Base-by-base conservation (phyloP, 2,329 filamentous ascomycete genomes). In the Sclerotinia glacialis region DNA sequence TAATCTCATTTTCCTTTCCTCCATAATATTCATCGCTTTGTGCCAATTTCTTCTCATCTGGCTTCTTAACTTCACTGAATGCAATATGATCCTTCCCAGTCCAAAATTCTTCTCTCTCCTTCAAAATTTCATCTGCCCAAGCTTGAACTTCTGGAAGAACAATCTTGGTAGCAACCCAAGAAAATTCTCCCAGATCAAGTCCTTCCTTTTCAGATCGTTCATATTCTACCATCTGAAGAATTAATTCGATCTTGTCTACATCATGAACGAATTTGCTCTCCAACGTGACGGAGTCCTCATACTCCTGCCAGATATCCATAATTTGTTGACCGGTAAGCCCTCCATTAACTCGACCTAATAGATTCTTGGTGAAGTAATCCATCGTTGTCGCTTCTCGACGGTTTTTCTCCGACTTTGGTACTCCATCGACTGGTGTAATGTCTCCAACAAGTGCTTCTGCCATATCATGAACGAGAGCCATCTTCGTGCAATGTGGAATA, bases 381-480 rank as follows among this genome's bases (percentile, higher is more conserved):
- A 99, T 98, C 0, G 93, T 96, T 56, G 88, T 86, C 0, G 89
- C 85, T 78, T 99, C 95, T 69, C 95, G 89, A 21, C 93, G 85
- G 77, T 83, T 90, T 84, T 99, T 99, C 80, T 99, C 95, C 3
- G 83, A 78, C 79, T 98, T 99, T 65, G 87, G 77, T 0, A 99
- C 87, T 23, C 88, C 86, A 76, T 99, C 95, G 5, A 95, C 89
- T 0, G 95, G 95, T 0, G 95, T 99, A 76, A 99, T 97, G 80
- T 99, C 95, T 67, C 95, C 95, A 21, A 99, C 95, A 1, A 99
- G 82, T 5, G 91, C 84, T 79, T 99, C 95, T 14, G 95, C 95
- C 92, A 99, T 97, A 80, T 99, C 95, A 81, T 99, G 95, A 54
- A 99, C 83, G 44, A 99, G 84, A 34, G 93, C 94, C 93, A 99